Conservation (phyloP, 352 stramenopile genomes). For the Globisporangium yorkense region DNA sequence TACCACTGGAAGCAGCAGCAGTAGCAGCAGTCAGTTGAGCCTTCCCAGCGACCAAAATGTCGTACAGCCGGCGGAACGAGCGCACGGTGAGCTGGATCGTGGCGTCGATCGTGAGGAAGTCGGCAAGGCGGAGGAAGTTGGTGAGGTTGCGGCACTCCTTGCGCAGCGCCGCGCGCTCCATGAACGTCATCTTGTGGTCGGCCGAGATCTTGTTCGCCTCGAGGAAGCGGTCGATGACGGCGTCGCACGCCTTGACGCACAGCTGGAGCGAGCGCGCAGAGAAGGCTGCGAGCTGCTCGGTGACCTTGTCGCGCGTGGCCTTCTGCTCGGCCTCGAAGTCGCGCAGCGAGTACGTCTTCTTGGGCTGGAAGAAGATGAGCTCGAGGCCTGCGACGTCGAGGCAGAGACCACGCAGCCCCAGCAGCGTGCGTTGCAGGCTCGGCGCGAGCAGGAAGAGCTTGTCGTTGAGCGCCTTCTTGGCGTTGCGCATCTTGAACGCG, state of each 20-base stretch:
- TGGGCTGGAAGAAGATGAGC: conserved; percentile 60
- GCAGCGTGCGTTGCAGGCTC: conserved; percentile 74
- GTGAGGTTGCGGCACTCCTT: conserved; percentile 90
- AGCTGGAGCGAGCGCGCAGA: conserved; percentile 66
- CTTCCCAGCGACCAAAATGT: conserved; percentile 47
- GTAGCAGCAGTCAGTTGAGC: conserved; percentile 12
- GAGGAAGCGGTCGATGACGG: conserved; percentile 91
- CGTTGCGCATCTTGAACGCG: conserved; percentile 79
- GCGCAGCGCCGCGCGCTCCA: conserved; percentile 89
- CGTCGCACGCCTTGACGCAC: conserved; percentile 87
- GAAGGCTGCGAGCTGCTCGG: conserved; percentile 53
- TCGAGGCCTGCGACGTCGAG: conserved; percentile 59
- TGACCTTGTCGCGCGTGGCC: conserved; percentile 40
- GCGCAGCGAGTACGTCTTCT: conserved; percentile 72
- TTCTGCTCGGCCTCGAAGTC: conserved; percentile 81
- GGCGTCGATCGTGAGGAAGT: conserved; percentile 89
- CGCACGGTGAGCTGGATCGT: conserved; percentile 84
- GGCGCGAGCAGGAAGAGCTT: conserved; percentile 87
- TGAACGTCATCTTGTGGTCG: conserved; percentile 96
- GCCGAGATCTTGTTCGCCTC: conserved; percentile 88
- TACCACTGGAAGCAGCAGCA: not conserved
- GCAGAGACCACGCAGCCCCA: conserved; percentile 71
- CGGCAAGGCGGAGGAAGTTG: conserved; percentile 89
- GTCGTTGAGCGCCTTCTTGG: conserved; percentile 76
- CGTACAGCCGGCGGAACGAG: conserved; percentile 62